These are phyloP conservation scores for Pyrrhoderma noxium DNA, from an alignment of 1,284 basidiomycete species.

Conservation along the genomic window DNA sequence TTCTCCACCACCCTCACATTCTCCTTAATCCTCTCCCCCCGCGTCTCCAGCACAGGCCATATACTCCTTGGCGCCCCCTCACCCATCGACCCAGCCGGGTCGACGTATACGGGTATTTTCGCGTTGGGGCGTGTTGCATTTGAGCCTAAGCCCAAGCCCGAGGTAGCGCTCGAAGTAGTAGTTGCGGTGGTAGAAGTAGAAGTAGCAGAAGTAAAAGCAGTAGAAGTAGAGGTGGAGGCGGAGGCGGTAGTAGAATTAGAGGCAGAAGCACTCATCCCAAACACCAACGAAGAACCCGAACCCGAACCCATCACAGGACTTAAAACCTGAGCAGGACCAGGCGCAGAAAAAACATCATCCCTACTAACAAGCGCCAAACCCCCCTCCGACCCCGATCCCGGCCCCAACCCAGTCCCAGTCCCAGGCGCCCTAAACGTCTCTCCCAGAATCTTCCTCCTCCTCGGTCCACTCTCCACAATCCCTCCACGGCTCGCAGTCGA, in stretches of 20 bases:
- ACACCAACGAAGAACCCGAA: too few species aligned
- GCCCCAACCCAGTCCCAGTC: too few species aligned
- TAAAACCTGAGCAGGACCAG: too few species aligned
- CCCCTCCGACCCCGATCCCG: too few species aligned
- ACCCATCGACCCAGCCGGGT: constrained; percentile 46
- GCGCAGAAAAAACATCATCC: too few species aligned
- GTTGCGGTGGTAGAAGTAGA: constrained; percentile 12
- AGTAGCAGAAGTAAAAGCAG: not conserved
- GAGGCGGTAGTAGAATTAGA: too few species aligned
- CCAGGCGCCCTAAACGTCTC: too few species aligned
- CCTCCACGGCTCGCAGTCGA: too few species aligned
- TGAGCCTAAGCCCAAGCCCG: constrained; percentile 10
- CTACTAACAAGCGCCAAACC: too few species aligned
- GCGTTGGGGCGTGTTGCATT: constrained; percentile 37
- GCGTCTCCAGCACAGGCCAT: constrained; percentile 67
- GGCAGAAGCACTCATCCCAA: too few species aligned
- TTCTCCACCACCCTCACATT: constrained; percentile 62
- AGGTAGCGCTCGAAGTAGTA: not conserved
- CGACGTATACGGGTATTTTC: constrained; percentile 62
- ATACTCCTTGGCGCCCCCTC: constrained; percentile 33
- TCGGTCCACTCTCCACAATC: constrained; percentile 22
- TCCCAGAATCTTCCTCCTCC: constrained; percentile 21
- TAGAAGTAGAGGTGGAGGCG: too few species aligned
- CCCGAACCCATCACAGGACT: too few species aligned
- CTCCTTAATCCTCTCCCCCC: constrained; percentile 68